Evolutionary conservation across 2,329 filamentous ascomycete genomes (phyloP).

Genomic region (Pseudogymnoascus sp.): DNA sequence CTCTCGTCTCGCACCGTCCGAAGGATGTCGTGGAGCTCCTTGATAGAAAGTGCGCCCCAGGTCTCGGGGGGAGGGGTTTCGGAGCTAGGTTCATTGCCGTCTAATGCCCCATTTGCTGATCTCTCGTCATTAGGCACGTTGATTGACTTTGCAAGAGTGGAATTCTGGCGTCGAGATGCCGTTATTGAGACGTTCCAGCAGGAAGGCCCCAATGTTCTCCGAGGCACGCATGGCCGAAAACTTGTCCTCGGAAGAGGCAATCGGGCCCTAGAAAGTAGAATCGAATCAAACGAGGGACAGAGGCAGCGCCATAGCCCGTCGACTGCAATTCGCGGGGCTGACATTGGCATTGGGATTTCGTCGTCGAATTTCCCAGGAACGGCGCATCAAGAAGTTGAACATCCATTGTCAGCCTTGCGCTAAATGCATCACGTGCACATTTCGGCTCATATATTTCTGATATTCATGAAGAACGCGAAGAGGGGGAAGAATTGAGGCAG

Average conservation of each 20-base stretch:
- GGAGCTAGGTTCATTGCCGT: neutral
- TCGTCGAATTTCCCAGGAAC: neutral
- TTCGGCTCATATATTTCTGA: neutral
- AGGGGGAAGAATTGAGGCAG: neutral
- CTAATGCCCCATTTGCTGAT: neutral
- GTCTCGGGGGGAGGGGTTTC: slow-evolving; percentile 6
- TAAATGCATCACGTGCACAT: neutral
- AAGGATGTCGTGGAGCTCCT: slow-evolving; percentile 41
- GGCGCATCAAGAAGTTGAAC: neutral
- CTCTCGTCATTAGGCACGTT: neutral
- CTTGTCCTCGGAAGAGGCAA: neutral
- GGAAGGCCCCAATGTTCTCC: neutral
- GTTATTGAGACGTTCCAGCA: neutral
- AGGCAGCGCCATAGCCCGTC: slow-evolving; percentile 59
- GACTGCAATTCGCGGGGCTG: slow-evolving; percentile 29
- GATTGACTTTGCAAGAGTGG: neutral
- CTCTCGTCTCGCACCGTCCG: slow-evolving; percentile 32
- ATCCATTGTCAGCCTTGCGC: slow-evolving; percentile 1
- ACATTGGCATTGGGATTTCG: slow-evolving; percentile 24
- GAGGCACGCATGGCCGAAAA: neutral
- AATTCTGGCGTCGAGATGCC: neutral
- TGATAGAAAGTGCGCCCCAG: slow-evolving; percentile 26
- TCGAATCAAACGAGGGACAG: slow-evolving; percentile 46
- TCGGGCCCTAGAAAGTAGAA: slow-evolving; percentile 26
- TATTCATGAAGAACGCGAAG: neutral